Base-by-base conservation (phyloP, 352 stramenopile genomes). In the Globisporangium parvum region DNA sequence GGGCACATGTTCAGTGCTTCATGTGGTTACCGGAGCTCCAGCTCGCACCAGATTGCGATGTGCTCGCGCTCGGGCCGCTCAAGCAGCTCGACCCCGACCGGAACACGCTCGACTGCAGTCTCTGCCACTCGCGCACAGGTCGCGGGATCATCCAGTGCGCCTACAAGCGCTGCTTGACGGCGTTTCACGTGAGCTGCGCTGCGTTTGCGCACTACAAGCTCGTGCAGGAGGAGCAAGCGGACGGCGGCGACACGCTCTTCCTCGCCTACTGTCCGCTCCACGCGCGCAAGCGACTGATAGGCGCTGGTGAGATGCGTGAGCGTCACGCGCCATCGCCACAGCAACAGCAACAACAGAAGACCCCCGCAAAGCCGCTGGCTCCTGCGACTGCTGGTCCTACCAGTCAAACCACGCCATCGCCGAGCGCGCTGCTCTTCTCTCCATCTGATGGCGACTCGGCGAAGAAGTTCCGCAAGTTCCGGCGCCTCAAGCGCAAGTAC, bases 1-100 rank as follows among this genome's bases (percentile, higher is more conserved):
- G 85, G 85, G 81, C 86, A 5, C 85, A 95, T 46, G 73, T 93
- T 0, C 85, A 92, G 41, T 95, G 85, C 57, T 95, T 88, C 51
- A 70, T 95, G 49, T 95, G 85, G 85, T 85, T 91, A 9, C 85
- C 85, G 3, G 85, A 95, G 51, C 65, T 95, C 35, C 59, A 67
- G 40, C 65, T 91, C 31, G 55, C 66, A 12, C 70, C 78, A 42
- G 56, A 65, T 17, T 55, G 62, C 17, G 47, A 72, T 12, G 58
- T 59, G 6, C 50, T 88, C 40, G 45, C 52, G 26, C 68, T 95
- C 12, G 82, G 80, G 14, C 55, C 67, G 17, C 63, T 92, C 1
- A 62, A 53, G 20, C 63, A 50, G 0, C 54, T 91, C 9, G 82
- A 95, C 47, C 54, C 67, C 3, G 85, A 93, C 28, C 77, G 85